Evolutionary conservation across 2,329 filamentous ascomycete genomes (phyloP).

Genomic region (Ophiosphaerella narmari): DNA sequence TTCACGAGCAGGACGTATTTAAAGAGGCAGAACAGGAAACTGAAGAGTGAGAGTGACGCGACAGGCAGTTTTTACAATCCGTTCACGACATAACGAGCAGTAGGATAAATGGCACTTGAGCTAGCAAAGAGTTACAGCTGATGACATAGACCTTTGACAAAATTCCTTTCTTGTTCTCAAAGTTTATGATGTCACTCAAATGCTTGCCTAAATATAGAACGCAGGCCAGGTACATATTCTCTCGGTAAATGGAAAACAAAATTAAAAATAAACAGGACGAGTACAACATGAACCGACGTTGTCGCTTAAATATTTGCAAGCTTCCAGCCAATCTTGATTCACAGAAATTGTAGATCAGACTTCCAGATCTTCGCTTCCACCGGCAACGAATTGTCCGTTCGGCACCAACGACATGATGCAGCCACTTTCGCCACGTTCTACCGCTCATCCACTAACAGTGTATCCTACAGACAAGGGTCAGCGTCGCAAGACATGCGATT

Average conservation of each 20-base stretch:
- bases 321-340: conserved; percentile 1
- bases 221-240: too few species aligned
- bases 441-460: conserved; percentile 8
- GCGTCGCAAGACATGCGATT: conserved; percentile 17
- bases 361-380: conserved; percentile 14
- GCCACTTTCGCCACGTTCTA: conserved; percentile 12
- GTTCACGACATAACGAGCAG: conserved; percentile 10
- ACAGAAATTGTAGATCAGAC: not conserved
- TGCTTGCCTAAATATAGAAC: too few species aligned
- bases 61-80: conserved; percentile 5
- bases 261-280: not conserved
- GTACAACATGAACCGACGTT: not conserved
- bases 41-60: conserved; percentile 8
- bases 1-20: conserved; percentile 13
- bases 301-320: not conserved
- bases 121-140: not conserved
- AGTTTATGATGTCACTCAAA: too few species aligned
- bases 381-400: conserved; percentile 11
- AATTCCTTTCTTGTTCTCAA: not conserved
- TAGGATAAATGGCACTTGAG: not conserved
- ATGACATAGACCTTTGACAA: not conserved
- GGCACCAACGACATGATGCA: conserved; percentile 10
- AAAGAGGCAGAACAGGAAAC: conserved; percentile 14
- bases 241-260: not conserved
- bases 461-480: conserved; percentile 1